Evolutionary conservation across 805 yeast genomes (phyloP).

Genomic region (Ogataea methylovora): DNA sequence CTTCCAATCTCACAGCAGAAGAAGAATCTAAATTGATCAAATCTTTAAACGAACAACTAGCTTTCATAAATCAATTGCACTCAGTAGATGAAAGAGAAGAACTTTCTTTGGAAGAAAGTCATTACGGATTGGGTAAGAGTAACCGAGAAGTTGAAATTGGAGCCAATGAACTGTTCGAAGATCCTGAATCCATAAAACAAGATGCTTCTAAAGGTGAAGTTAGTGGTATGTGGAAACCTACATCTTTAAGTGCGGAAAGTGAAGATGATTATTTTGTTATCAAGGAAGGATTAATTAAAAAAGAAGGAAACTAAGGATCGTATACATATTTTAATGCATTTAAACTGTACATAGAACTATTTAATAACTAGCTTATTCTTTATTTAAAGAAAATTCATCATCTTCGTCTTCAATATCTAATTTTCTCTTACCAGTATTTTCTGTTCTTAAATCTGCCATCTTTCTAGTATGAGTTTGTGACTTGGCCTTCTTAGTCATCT

Average conservation of each 20-base stretch:
- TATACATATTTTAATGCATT: too few relatives aligned
- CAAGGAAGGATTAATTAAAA: constrained; percentile 38
- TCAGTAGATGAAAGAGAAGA: constrained; percentile 17
- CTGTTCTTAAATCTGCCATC: constrained; percentile 55
- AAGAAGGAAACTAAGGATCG: too few relatives aligned
- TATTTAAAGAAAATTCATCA: constrained; percentile 16
- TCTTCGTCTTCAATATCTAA: constrained; percentile 58
- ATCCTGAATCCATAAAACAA: too few relatives aligned
- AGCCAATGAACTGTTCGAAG: constrained; percentile 22
- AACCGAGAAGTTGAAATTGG: background rate
- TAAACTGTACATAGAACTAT: too few relatives aligned
- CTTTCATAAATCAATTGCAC: constrained; percentile 41
- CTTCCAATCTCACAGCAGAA: constrained; percentile 17
- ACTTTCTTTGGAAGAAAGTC: too few relatives aligned
- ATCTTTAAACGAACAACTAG: constrained; percentile 39
- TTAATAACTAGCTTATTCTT: background rate
- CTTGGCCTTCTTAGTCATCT: constrained; percentile 80
- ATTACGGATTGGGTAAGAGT: too few relatives aligned
- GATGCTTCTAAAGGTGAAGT: constrained; percentile 32
- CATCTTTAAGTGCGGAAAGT: constrained; percentile 20
- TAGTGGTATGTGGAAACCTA: constrained; percentile 34
- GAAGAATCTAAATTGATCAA: constrained; percentile 24
- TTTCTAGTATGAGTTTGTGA: constrained; percentile 76
- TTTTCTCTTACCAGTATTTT: constrained; percentile 67
- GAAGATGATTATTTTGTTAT: constrained; percentile 35